Base-by-base conservation (phyloP, 805 yeast genomes). In the Metschnikowia anglica region DNA sequence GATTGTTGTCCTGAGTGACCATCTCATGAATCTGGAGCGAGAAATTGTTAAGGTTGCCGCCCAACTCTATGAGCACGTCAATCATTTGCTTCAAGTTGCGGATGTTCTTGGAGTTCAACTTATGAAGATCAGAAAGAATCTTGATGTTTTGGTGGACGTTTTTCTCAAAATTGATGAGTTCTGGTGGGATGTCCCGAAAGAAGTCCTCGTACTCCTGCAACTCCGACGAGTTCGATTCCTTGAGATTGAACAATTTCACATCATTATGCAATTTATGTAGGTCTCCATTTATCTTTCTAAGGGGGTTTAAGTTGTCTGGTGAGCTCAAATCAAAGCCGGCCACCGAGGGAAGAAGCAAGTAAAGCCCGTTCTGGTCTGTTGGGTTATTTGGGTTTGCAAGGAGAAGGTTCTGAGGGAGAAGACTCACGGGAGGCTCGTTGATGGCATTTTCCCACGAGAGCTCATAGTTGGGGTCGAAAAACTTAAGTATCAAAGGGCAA, bases 31-130 rank as follows among this genome's bases (percentile, higher is more conserved):
- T 69, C 67, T 61, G 70, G 25, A 79, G 66, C 16, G 80, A 73
- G 49, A 78, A 76, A 46, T 78, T 74, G 56, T 79, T 79, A 51
- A 77, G 67, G 51, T 76, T 74, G 3, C 80, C 81, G 16, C 83
- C 83, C 38, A 79, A 61, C 53, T 77, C 80, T 11, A 77, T 68
- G 48, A 77, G 53, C 4, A 65, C 60, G 12, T 61, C 45, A 37
- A 75, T 62, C 25, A 74, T 56, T 0, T 53, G 51, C 39, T 71
- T 72, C 46, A 69, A 67, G 49, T 70, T 66, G 34, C 70, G 68
- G 17, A 64, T 60, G 8, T 73, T 53, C 19, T 65, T 61, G n/a
- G 69, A 56, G 47, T 67, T 62, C 4, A 64, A 47, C 32, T 59
- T 59, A 46, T 74, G 74, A 32, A 76, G 49, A 25, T 64, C 69